Percentiles rank a stretch among this genome's conserved stretches.
Conservation (phyloP, 192 early-diverging fungal genomes). For the Coemansia sp. region DNA sequence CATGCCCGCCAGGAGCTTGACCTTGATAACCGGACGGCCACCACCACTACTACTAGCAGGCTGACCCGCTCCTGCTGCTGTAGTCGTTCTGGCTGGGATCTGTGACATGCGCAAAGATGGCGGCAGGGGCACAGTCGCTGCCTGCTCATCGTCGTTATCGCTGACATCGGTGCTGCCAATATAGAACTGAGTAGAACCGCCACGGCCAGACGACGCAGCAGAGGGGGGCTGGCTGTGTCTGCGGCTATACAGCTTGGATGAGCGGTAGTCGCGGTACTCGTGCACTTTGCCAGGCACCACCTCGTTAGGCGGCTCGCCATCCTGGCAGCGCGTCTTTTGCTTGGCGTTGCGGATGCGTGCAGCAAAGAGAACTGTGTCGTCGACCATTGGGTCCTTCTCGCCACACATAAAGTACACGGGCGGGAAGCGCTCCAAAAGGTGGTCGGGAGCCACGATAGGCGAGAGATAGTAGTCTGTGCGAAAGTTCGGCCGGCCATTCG, state of each 20-base stretch:
- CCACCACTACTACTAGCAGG: no score
- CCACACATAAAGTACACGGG: conserved; percentile 88
- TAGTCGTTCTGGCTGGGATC: neutral
- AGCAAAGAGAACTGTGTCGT: conserved; percentile 92
- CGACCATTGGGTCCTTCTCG: conserved; percentile 95
- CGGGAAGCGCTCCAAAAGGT: conserved; percentile 85
- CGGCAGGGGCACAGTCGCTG: conserved; percentile 2
- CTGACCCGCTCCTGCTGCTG: neutral
- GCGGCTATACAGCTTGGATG: conserved; percentile 21
- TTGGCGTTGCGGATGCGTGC: conserved; percentile 84
- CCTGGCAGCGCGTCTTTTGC: conserved; percentile 19
- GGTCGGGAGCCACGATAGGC: conserved; percentile 81
- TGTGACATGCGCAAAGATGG: conserved; percentile 36
- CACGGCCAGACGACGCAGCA: no score
- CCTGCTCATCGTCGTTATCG: conserved; percentile 30
- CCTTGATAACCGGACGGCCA: conserved; percentile 21
- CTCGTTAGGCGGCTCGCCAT: neutral
- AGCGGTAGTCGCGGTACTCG: conserved; percentile 24
- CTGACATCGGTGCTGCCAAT: conserved; percentile 51
- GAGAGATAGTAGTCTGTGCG: conserved; percentile 79
- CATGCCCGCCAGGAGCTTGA: conserved; percentile 52
- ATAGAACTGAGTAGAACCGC: conserved; percentile 18
- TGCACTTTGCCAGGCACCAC: neutral
- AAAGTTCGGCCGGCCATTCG: conserved; percentile 75
- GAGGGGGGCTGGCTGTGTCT: conserved; percentile 30